Percentiles rank a stretch among this genome's conserved stretches.
These are phyloP conservation scores for Conticribra guillardii DNA, from an alignment of 108 stramenopile genomes.

Conservation along the genomic window DNA sequence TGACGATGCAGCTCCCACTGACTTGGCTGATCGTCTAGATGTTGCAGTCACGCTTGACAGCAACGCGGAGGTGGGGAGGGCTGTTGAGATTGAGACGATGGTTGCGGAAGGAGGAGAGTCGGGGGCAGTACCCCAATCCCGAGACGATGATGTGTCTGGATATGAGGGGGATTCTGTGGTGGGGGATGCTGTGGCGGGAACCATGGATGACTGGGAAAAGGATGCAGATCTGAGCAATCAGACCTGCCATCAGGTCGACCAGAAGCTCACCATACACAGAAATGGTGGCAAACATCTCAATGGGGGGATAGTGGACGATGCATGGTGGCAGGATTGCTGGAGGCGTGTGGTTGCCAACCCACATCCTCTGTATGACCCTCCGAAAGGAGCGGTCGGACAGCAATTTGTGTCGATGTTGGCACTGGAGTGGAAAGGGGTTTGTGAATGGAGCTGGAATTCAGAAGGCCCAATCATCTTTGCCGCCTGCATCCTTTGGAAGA, in stretches of 20 bases:
- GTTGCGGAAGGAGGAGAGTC: no score
- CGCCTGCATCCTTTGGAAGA: not conserved
- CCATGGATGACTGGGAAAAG: not conserved
- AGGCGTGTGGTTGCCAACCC: not conserved
- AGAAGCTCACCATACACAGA: no score
- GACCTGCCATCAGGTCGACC: not conserved
- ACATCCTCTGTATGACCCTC: not conserved
- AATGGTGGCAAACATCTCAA: not conserved
- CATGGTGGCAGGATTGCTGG: not conserved
- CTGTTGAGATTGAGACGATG: no score
- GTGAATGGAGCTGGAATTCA: constrained; percentile 16
- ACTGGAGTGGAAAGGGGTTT: constrained; percentile 6
- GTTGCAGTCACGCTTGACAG: no score
- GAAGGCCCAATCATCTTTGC: not conserved
- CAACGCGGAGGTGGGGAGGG: no score
- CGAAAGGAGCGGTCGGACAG: not conserved
- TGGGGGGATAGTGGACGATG: not conserved
- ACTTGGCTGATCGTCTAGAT: no score
- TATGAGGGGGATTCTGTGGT: no score
- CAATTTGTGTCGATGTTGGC: not conserved
- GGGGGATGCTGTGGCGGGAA: not conserved
- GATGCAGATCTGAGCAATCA: not conserved
- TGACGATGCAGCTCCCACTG: no score
- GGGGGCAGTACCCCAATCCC: no score
- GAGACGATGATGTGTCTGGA: no score